Conservation (phyloP, 2,329 filamentous ascomycete species). For the Orbilia brochopaga region DNA sequence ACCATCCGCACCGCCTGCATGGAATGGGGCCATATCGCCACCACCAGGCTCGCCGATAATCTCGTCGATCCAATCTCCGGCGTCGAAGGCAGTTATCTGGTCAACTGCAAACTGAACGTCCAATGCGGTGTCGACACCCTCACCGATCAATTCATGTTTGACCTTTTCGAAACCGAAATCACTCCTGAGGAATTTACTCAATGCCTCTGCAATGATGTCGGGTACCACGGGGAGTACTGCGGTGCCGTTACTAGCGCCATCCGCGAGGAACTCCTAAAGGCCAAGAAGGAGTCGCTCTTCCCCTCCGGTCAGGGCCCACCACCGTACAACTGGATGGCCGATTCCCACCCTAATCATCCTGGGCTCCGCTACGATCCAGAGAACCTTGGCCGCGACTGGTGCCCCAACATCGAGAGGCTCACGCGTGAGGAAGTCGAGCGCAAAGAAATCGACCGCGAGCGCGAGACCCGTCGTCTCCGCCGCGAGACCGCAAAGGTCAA, state of each 20-base stretch:
- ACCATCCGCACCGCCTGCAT: conserved; percentile 95
- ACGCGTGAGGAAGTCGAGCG: conserved; percentile 98
- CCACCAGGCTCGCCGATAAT: conserved; percentile 68
- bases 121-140: conserved; percentile 91
- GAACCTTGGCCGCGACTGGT: conserved; percentile 81
- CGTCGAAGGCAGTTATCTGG: conserved; percentile 29
- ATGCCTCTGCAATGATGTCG: conserved; percentile 89
- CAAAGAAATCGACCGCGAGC: conserved; percentile 89
- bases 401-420: conserved; percentile 78
- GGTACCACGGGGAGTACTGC: conserved; percentile 89
- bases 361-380: conserved; percentile 83
- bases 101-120: conserved; percentile 87
- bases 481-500: conserved; percentile 92
- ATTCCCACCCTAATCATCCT: conserved; percentile 16
- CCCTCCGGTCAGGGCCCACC: conserved; percentile 67
- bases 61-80: conserved; percentile 48
- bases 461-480: conserved; percentile 82
- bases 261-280: conserved; percentile 86
- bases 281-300: conserved; percentile 82
- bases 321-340: conserved; percentile 67
- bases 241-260: conserved; percentile 94
- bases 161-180: conserved; percentile 85
- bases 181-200: conserved; percentile 92
- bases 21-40: conserved; percentile 91
- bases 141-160: conserved; percentile 92